These are phyloP conservation scores for Blastomyces emzantsi DNA, from an alignment of 2,329 filamentous ascomycete genomes.

Conservation along the genomic window DNA sequence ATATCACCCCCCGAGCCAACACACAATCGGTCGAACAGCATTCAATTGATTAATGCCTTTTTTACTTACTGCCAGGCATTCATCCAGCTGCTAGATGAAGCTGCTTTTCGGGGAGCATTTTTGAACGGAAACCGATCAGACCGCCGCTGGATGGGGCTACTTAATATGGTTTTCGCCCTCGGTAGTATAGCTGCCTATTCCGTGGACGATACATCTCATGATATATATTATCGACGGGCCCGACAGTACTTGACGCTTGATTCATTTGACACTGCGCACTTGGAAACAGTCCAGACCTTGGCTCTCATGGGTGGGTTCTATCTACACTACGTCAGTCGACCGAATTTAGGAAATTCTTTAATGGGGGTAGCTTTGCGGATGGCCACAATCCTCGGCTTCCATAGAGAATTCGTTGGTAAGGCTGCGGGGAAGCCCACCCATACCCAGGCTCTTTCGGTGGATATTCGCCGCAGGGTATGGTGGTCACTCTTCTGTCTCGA, in stretches of 20 bases:
- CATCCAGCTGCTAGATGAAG: conserved; percentile 64
- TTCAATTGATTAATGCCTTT: conserved; percentile 64
- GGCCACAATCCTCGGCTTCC: conserved; percentile 63
- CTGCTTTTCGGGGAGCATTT: conserved; percentile 58
- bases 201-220: conserved; percentile 53
- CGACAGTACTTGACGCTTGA: conserved; percentile 59
- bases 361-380: conserved; percentile 63
- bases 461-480: conserved; percentile 60
- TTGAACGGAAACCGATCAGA: conserved; percentile 55
- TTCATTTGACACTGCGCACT: conserved; percentile 58
- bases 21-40: conserved; percentile 52
- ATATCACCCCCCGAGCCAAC: conserved; percentile 38
- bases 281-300: conserved; percentile 65
- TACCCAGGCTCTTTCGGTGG: conserved; percentile 46
- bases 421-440: conserved; percentile 36
- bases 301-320: conserved; percentile 67
- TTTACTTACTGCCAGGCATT: conserved; percentile 65
- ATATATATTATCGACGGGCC: conserved; percentile 60
- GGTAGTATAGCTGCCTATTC: conserved; percentile 62
- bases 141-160: conserved; percentile 59
- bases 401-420: conserved; percentile 51
- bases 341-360: conserved; percentile 66
- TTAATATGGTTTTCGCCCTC: conserved; percentile 70
- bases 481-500: conserved; percentile 67
- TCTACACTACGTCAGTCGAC: conserved; percentile 67